phyloP scores from a whole-genome alignment of 768 basidiomycete species.

The Nevesoporus exiguus region DNA sequence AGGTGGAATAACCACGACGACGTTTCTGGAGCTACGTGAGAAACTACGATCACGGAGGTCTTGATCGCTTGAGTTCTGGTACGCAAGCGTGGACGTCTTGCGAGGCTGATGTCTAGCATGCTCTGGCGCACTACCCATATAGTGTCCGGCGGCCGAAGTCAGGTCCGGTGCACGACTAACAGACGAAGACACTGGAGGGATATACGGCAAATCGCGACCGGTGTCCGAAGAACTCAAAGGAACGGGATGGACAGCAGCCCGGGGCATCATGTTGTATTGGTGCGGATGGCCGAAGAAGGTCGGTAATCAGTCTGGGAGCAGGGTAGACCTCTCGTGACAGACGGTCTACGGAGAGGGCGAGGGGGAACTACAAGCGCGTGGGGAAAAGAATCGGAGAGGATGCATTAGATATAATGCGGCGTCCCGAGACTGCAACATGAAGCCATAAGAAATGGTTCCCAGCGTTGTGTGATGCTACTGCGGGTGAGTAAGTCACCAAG shows the following conservation, averaged over 20 bases:
- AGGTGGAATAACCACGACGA: slow-evolving; percentile 69
- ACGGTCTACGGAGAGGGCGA: too few species aligned
- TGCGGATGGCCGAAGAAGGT: slow-evolving; percentile 37
- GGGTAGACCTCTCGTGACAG: too few species aligned
- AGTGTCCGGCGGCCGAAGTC: not conserved
- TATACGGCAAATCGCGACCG: slow-evolving; percentile 9
- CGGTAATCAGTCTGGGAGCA: not conserved
- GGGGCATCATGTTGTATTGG: slow-evolving; percentile 11
- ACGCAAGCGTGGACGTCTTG: slow-evolving; percentile 50
- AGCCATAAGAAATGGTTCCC: not conserved
- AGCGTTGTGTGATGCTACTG: too few species aligned
- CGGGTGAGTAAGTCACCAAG: slow-evolving; percentile 24
- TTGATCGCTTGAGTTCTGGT: slow-evolving; percentile 46
- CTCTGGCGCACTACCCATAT: slow-evolving; percentile 1
- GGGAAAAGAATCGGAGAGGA: not conserved
- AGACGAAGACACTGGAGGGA: not conserved
- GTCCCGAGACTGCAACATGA: too few species aligned
- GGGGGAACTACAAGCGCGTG: not conserved
- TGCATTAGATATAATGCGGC: slow-evolving; percentile 11
- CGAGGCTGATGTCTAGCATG: slow-evolving; percentile 34
- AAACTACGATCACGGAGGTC: slow-evolving; percentile 41
- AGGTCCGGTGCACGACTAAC: slow-evolving; percentile 7
- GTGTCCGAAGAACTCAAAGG: slow-evolving; percentile 43
- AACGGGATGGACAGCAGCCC: slow-evolving; percentile 31
- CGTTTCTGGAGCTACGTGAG: slow-evolving; percentile 44